These are phyloP conservation scores for Lipomyces anomalus DNA, from an alignment of 805 yeast species.

Conservation along the genomic window DNA sequence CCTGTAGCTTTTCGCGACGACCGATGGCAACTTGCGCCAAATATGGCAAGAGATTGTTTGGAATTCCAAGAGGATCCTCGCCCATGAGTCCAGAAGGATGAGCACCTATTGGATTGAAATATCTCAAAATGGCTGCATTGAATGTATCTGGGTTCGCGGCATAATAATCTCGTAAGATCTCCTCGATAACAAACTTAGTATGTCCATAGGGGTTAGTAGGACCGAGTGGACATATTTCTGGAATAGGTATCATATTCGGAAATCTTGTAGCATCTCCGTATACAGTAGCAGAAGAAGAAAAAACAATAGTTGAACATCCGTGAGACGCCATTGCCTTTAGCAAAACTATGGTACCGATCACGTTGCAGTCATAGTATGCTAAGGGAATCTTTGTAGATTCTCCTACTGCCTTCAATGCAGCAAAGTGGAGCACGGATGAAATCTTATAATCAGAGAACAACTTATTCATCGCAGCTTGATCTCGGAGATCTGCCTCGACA, in stretches of 20 bases:
- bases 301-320: conserved; percentile 53
- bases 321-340: conserved; percentile 47
- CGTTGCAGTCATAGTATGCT: conserved; percentile 62
- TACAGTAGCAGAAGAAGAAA: conserved; percentile 76
- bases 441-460: conserved; percentile 49
- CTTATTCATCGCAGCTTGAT: conserved; percentile 42
- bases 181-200: conserved; percentile 63
- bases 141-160: conserved; percentile 32
- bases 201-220: conserved; percentile 76
- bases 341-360: conserved; percentile 56
- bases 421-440: conserved; percentile 66
- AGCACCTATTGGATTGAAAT: conserved; percentile 82
- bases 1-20: conserved; percentile 56
- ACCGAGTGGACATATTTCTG: conserved; percentile 68
- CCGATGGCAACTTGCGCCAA: conserved; percentile 75
- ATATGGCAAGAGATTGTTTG: conserved; percentile 69
- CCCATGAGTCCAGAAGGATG: conserved; percentile 77
- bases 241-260: conserved; percentile 68
- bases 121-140: conserved; percentile 56
- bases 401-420: conserved; percentile 79
- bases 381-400: conserved; percentile 67
- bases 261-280: conserved; percentile 76
- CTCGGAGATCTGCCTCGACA: conserved; percentile 52
- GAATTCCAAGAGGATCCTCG: conserved; percentile 73
- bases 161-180: conserved; percentile 51